Evolutionary conservation across 345 rosid species (phyloP), one percentile per base, ranked within the genome.

Genomic region (Syzygium jambos): DNA sequence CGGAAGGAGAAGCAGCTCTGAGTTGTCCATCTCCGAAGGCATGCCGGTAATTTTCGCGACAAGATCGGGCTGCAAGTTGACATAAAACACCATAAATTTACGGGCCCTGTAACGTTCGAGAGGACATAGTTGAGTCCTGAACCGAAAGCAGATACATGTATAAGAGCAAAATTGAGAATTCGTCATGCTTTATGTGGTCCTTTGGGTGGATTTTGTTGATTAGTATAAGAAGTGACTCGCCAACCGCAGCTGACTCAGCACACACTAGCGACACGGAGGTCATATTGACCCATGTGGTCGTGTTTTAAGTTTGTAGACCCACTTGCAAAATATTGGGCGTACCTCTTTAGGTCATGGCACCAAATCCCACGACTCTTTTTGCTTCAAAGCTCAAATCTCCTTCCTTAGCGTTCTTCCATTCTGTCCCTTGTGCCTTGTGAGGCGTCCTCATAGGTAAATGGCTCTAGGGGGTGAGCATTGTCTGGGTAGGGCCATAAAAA

Each of bases 11-110:
- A 95, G 91, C 88, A 95, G 88, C 78, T 95, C 96, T 9, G 96
- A 85, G 52, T 92, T 92, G 91, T 94, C 97, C 97, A 93, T 93
- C 92, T 94, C 95, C 87, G 94, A 83, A 85, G 95, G 94, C 97
- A 95, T 96, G 41, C 96, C 96, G 1, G 98, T 94, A 51, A 95
- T 94, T 90, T 95, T 94, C 27, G 91, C 92, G 41, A 89, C 97
- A 84, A 92, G 94, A 85, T 93, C 93, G 57, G 96, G 96, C 96
- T 96, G 95, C 92, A 89, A 61, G 68, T 61, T 27, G 30, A 12
- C 68, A 61, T n/a, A 61, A 61, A 61, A n/a, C 68, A 27, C 17
- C 10, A 61, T 61, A 61, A 61, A 27, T n/a, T 61, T 61, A 27
- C 9, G 17, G 2, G 34, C 4, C 34, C 34, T n/a, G 34, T 61